Conservation (phyloP, 108 stramenopile species). For the Cylindrotheca closterium region DNA sequence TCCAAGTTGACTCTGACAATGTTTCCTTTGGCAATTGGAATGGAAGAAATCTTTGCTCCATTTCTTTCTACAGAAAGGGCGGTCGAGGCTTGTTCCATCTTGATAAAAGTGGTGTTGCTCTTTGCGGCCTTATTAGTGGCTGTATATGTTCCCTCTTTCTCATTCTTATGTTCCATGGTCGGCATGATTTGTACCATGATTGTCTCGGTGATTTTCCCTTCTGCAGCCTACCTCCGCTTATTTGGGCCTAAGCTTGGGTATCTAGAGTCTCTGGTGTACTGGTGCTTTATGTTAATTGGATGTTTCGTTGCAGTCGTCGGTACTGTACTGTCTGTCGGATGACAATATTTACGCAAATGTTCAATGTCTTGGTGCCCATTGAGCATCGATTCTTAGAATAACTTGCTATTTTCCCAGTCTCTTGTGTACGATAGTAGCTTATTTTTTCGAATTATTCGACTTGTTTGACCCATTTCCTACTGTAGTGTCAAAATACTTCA, state of each 20-base stretch:
- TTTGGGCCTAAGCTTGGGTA: slow-evolving; percentile 54
- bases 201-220: slow-evolving; percentile 76
- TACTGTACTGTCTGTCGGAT: slow-evolving; percentile 22
- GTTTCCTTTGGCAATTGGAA: slow-evolving; percentile 81
- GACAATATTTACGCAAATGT: too few relatives aligned
- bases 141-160: slow-evolving; percentile 77
- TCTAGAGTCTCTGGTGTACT: slow-evolving; percentile 42
- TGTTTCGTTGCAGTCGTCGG: slow-evolving; percentile 47
- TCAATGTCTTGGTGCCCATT: too few relatives aligned
- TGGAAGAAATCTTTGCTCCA: slow-evolving; percentile 76
- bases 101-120: slow-evolving; percentile 63
- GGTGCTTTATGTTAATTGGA: slow-evolving; percentile 45
- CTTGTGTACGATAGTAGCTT: too few relatives aligned
- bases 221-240: slow-evolving; percentile 65
- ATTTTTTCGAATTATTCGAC: too few relatives aligned
- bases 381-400: too few relatives aligned
- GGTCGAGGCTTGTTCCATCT: slow-evolving; percentile 47
- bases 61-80: slow-evolving; percentile 55
- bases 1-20: slow-evolving; percentile 80
- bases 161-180: slow-evolving; percentile 68
- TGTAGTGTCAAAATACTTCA: too few relatives aligned
- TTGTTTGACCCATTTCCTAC: too few relatives aligned
- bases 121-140: slow-evolving; percentile 57
- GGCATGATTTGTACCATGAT: slow-evolving; percentile 83
- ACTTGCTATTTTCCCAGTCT: too few relatives aligned